phyloP scores from a whole-genome alignment of 2,329 filamentous ascomycete genomes.

The Cytospora piceae region DNA sequence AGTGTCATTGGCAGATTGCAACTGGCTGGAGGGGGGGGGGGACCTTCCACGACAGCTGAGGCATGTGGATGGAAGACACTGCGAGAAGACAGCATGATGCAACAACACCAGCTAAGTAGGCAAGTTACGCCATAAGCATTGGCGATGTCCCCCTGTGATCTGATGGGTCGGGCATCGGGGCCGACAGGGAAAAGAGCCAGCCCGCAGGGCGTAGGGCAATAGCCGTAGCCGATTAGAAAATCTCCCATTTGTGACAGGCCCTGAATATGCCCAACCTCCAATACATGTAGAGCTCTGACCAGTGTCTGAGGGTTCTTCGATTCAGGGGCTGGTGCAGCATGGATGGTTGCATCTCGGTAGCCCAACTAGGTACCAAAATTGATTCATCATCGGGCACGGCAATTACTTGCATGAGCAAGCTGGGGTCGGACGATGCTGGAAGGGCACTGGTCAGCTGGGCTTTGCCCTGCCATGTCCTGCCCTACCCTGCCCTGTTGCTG shows the following conservation, averaged over 20 bases:
- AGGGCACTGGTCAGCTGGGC: not conserved
- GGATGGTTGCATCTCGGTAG: constrained; percentile 27
- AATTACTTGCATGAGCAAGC: constrained; percentile 28
- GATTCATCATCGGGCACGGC: constrained; percentile 23
- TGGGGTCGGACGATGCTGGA: not conserved
- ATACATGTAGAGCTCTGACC: not conserved
- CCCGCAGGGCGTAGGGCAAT: constrained; percentile 16
- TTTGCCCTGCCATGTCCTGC: not conserved
- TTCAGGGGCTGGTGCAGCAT: constrained; percentile 25
- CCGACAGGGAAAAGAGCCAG: constrained; percentile 11
- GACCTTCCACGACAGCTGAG: not conserved
- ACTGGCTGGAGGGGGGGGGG: not conserved
- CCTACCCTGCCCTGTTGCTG: not conserved
- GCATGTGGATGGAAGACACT: constrained; percentile 11
- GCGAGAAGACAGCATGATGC: constrained; percentile 20
- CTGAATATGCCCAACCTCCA: constrained; percentile 8
- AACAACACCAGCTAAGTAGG: constrained; percentile 10
- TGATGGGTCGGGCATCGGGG: constrained; percentile 17
- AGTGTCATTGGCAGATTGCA: constrained; percentile 6
- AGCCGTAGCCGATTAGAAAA: constrained; percentile 7
- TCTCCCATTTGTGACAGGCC: constrained; percentile 12
- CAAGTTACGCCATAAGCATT: not conserved
- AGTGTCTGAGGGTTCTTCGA: constrained; percentile 13
- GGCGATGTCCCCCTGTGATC: constrained; percentile 10
- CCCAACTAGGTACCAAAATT: constrained; percentile 10